Evolutionary conservation across 2,329 filamentous ascomycete genomes (phyloP), one percentile per base, ranked within the genome.

Genomic region (Ceratocystis colombiana): DNA sequence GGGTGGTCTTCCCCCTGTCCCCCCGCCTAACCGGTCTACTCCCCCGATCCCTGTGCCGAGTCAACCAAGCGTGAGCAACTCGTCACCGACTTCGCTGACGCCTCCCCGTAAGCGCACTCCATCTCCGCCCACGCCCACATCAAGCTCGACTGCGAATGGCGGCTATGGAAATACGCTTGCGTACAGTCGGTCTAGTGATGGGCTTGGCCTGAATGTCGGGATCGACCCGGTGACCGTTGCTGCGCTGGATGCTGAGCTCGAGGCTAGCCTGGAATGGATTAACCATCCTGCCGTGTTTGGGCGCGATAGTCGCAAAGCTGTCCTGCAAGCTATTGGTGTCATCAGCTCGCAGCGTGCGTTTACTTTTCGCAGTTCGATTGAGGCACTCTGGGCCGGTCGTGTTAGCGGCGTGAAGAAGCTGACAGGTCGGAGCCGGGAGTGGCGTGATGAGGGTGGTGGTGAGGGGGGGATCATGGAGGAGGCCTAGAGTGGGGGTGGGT

Each of bases 211-310:
- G 75, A 70, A 83, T 77, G 83, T 86, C 5, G 89, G 90, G n/a
- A 93, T 99, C 66, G 94, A 99, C 72, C 77, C 84, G 5, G 81
- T 80, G 45, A 94, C 89, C 0, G 93, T 97, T 72, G 80, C 85
- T 28, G 92, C 94, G 1, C 84, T 99, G 20, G 94, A 99, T 74
- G 84, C 89, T 0, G 94, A 99, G 75, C 83, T 99, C 44, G 90
- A 96, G 74, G 84, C 89, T 44, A 90, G 89, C 63, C 79, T 99
- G 17, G 94, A 99, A 76, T 99, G 94, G 94, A 97, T 99, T 75
- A 91, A 88, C 73, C 94, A 99, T 73, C 94, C 94, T 1, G 92
- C 92, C 1, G 90, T 97, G 1, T 99, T 99, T 74, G 88, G 89
- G 7, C 86, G 94, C 46, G 94, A 99, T 74, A 94, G 89, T 67